A percentile compares a stretch with the other conserved stretches of the same genome.
Evolutionary conservation across 345 rosid genomes (phyloP).

Genomic region (Euphorbia pulcherrima): DNA sequence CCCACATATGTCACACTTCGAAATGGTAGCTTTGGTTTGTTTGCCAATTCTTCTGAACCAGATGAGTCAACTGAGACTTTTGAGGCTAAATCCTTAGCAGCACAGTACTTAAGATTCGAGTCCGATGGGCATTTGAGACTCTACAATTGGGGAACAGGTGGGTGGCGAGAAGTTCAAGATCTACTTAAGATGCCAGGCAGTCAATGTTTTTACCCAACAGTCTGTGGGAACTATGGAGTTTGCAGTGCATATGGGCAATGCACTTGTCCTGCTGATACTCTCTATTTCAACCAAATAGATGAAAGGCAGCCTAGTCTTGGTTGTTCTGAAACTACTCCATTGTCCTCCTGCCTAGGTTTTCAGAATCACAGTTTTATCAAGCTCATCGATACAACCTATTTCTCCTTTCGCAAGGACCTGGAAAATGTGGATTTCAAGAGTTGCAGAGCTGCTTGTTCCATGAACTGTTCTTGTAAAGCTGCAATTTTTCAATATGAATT

Average conservation of each 20-base stretch:
- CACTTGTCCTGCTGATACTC: too few species aligned
- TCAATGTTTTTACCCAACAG: too few species aligned
- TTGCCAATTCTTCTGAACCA: conserved; percentile 6
- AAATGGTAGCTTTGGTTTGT: too few species aligned
- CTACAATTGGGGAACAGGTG: conserved; percentile 3
- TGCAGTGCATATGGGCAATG: too few species aligned
- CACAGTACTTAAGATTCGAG: conserved; percentile 16
- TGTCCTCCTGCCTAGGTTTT: too few species aligned
- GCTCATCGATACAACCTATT: conserved; percentile 17
- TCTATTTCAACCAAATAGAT: too few species aligned
- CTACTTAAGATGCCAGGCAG: conserved; percentile 8
- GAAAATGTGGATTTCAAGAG: background rate
- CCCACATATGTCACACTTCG: too few species aligned
- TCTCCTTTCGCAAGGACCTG: background rate
- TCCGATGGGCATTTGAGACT: conserved; percentile 30
- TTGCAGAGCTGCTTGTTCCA: conserved; percentile 25
- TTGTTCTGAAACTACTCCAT: too few species aligned
- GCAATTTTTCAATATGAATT: conserved; percentile 15
- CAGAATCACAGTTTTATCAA: too few species aligned
- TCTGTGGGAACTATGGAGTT: too few species aligned
- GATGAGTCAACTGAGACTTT: background rate
- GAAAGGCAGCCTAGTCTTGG: too few species aligned
- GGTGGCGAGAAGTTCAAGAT: conserved; percentile 14
- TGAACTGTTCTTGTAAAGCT: conserved; percentile 35
- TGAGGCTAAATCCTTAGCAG: conserved; percentile 1